Percentiles rank a stretch among this genome's conserved stretches.
These are phyloP conservation scores for Scleroderma citrinum DNA, from an alignment of 768 basidiomycete species.

Conservation along the genomic window DNA sequence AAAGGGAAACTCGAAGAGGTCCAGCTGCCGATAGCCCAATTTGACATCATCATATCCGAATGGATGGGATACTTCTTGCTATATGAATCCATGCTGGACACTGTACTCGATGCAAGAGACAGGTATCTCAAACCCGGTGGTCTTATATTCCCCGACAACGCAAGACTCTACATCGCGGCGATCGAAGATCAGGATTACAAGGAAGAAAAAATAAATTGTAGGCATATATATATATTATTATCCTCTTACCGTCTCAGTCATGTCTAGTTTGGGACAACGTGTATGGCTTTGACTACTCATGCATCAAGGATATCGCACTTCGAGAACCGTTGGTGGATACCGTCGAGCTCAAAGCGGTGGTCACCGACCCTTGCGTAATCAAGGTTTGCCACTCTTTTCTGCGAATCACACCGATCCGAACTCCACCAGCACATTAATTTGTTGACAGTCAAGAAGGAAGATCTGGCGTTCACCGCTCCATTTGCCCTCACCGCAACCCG, in stretches of 20 bases:
- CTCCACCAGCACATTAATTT: constrained; percentile 77
- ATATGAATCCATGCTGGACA: constrained; percentile 99
- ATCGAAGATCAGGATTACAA: constrained; percentile 99
- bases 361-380: constrained; percentile 85
- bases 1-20: constrained; percentile 97
- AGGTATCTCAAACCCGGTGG: constrained; percentile 91
- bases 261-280: constrained; percentile 95
- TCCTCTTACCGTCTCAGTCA: constrained; percentile 1
- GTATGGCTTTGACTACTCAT: constrained; percentile 98
- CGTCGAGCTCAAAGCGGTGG: constrained; percentile 95
- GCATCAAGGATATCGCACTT: constrained; percentile 97
- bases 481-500: constrained; percentile 80
- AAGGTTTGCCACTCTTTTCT: constrained; percentile 49
- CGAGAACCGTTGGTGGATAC: constrained; percentile 97
- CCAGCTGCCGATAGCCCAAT: constrained; percentile 81
- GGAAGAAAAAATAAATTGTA: constrained; percentile 99
- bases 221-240: background rate
- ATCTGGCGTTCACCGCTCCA: constrained; percentile 77
- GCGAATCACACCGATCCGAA: constrained; percentile 4
- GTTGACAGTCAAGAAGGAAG: constrained; percentile 89
- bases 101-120: constrained; percentile 93
- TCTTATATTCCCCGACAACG: constrained; percentile 93
- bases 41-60: constrained; percentile 98
- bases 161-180: constrained; percentile 87
- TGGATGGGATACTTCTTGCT: constrained; percentile 99